Conservation (phyloP, 2,329 filamentous ascomycete species). For the Aspergillus fischeri region DNA sequence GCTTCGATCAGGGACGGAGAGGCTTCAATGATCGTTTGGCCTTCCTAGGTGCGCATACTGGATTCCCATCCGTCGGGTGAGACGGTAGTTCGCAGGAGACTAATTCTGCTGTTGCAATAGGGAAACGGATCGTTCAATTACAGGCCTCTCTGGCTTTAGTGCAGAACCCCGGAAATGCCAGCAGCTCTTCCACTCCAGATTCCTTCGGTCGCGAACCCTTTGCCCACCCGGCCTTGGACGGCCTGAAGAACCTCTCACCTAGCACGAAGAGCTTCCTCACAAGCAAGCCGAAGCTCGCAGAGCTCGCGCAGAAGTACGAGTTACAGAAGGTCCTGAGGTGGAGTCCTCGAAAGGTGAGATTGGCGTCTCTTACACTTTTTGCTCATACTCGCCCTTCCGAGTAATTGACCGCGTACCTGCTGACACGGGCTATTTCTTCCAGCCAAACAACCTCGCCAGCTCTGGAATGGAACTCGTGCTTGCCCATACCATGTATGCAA, state of each 20-base stretch:
- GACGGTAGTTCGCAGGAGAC: background rate
- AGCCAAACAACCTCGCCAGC: conserved; percentile 63
- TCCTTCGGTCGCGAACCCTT: conserved; percentile 61
- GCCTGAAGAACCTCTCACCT: conserved; percentile 67
- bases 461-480: conserved; percentile 75
- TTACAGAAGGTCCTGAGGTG: conserved; percentile 75
- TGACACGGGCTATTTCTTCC: background rate
- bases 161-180: conserved; percentile 39
- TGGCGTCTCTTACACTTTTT: conserved; percentile 1
- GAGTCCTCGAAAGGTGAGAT: conserved; percentile 74
- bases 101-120: conserved; percentile 33
- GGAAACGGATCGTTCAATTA: conserved; percentile 60
- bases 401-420: background rate
- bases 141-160: conserved; percentile 62
- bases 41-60: conserved; percentile 64
- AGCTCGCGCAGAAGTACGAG: conserved; percentile 66
- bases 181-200: conserved; percentile 37
- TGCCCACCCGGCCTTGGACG: conserved; percentile 64
- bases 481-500: conserved; percentile 73
- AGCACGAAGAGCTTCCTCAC: conserved; percentile 59
- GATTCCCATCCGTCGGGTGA: background rate
- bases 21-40: conserved; percentile 92
- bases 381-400: background rate
- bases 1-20: conserved; percentile 89
- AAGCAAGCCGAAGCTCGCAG: conserved; percentile 61